phyloP scores from a whole-genome alignment of 2,329 filamentous ascomycete genomes.

The Colletotrichum sp. region DNA sequence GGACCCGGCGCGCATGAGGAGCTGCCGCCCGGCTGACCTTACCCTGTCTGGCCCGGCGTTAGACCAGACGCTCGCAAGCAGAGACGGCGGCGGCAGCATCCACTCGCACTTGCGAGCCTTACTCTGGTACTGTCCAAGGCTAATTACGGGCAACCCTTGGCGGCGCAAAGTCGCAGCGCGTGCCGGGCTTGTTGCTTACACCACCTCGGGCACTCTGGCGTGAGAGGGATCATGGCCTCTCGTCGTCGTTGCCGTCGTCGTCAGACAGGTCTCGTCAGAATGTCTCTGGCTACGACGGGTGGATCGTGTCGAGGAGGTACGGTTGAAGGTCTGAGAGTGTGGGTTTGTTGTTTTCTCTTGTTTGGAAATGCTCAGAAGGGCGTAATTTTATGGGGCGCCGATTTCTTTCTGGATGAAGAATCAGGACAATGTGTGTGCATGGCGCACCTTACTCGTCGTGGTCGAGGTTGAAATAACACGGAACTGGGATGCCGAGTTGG shows the following conservation, averaged over 20 bases:
- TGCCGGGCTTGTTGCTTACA: neutral
- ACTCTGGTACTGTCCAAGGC: neutral
- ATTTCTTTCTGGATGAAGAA: neutral
- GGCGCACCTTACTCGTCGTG: neutral
- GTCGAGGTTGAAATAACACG: slow-evolving; percentile 2
- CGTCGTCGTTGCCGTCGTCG: neutral
- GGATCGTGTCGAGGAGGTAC: neutral
- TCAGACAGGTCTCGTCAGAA: slow-evolving; percentile 13
- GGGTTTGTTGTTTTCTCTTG: slow-evolving; percentile 1
- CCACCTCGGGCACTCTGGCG: neutral
- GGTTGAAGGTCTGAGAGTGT: neutral
- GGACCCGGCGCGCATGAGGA: slow-evolving; percentile 6
- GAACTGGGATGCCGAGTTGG: slow-evolving; percentile 11
- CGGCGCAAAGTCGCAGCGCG: neutral
- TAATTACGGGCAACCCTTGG: neutral
- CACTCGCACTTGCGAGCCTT: slow-evolving; percentile 4
- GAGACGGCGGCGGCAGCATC: slow-evolving; percentile 14
- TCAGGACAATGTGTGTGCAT: neutral
- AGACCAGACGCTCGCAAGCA: neutral
- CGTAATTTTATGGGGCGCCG: neutral
- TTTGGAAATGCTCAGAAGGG: neutral
- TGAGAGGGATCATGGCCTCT: neutral
- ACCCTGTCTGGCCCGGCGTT: slow-evolving; percentile 5
- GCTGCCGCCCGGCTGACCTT: slow-evolving; percentile 10
- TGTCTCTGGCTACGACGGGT: slow-evolving; percentile 5